Evolutionary conservation across 1,139 yeast species (phyloP), one percentile per base, ranked within the genome.

Genomic region (Lodderomyces metapsilosis): DNA sequence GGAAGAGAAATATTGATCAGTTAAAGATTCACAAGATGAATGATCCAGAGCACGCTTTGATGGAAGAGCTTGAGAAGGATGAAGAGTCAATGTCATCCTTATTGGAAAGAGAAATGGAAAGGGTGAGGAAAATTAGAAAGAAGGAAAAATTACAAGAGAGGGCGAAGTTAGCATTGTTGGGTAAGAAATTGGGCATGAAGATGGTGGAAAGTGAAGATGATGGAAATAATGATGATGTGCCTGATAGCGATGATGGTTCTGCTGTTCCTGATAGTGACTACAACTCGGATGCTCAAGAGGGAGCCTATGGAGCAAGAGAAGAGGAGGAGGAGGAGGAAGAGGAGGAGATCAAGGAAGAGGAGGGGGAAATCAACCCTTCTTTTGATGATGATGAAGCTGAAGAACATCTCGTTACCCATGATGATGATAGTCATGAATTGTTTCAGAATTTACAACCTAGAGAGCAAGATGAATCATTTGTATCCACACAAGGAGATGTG

Each of bases 81-180:
- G 74, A 68, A 38, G 74, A 68, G 40, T 59, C 64, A 17, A 67
- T 68, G 73, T 74, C 72, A 3, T 59, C 67, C n/a, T 64, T 84
- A 36, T 66, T 84, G 49, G 88, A 84, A 50, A 71, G 78, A 44
- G 91, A 84, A 54, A 71, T 80, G 52, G 76, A 75, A 47, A 66
- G 82, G 48, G 77, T 68, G 24, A 62, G 79, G 52, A 69, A 66
- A 39, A 68, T 76, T 24, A 67, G 82, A 43, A 75, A 71, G 51
- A 72, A 70, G 43, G 87, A 78, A 43, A 70, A 74, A 46, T 46
- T 66, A 28, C 58, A 59, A 41, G 75, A 69, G 46, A 63, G 54
- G 43, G 75, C 74, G 2, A 65, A 62, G 41, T 44, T 53, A 41
- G 72, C 71, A 2, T 54, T 66, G 40, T 40, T 58, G 21, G 45